Evolutionary conservation across 805 yeast genomes (phyloP).

Genomic region (Candida glaebosa): DNA sequence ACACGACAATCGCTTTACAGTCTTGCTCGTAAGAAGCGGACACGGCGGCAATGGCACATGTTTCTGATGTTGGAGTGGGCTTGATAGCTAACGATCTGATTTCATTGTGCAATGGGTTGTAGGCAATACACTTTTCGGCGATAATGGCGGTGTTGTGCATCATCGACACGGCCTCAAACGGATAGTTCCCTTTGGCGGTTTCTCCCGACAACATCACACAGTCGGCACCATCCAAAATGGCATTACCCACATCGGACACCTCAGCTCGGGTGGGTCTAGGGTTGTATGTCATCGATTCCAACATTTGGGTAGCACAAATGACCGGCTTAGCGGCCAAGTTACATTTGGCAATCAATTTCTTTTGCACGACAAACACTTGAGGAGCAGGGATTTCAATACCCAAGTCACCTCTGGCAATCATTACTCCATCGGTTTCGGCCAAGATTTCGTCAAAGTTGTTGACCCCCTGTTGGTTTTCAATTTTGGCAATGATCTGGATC

Average conservation of each 20-base stretch:
- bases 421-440: slow-evolving; percentile 95
- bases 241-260: slow-evolving; percentile 98
- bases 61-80: slow-evolving; percentile 93
- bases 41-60: slow-evolving; percentile 96
- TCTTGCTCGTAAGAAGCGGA: slow-evolving; percentile 93
- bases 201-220: slow-evolving; percentile 99
- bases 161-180: slow-evolving; percentile 95
- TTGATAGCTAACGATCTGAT: slow-evolving; percentile 78
- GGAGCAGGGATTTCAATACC: slow-evolving; percentile 99
- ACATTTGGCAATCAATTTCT: slow-evolving; percentile 98
- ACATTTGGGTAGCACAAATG: slow-evolving; percentile 99
- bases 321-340: slow-evolving; percentile 99
- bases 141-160: slow-evolving; percentile 97
- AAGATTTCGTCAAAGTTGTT: slow-evolving; percentile 98
- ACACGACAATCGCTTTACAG: slow-evolving; percentile 94
- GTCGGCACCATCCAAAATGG: slow-evolving; percentile 98
- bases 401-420: slow-evolving; percentile 99
- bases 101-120: slow-evolving; percentile 80
- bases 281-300: slow-evolving; percentile 98
- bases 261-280: slow-evolving; percentile 99
- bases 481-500: slow-evolving; percentile 94
- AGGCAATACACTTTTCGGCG: slow-evolving; percentile 96
- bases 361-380: slow-evolving; percentile 96
- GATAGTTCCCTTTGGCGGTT: slow-evolving; percentile 99
- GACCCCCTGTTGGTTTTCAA: slow-evolving; percentile 99